phyloP scores from a whole-genome alignment of 78 protist species.

The Dictyostelium firmibasis region DNA sequence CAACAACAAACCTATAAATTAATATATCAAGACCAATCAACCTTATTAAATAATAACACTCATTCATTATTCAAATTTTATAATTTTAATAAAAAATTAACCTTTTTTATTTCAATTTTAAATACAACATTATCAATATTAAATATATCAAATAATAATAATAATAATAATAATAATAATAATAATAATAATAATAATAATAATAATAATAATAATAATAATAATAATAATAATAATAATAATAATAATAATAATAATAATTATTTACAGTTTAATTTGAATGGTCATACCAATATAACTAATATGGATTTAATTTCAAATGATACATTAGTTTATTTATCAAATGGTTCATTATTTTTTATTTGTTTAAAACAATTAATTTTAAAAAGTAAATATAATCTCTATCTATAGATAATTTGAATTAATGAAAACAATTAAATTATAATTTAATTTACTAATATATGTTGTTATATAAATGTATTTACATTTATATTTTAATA shows the following conservation, averaged over 20 bases:
- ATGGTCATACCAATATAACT: not conserved
- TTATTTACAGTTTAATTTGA: not conserved
- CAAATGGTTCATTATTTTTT: not conserved
- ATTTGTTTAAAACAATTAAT: not conserved
- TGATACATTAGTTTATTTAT: not conserved
- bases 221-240: not conserved
- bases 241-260: not conserved
- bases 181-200: not conserved
- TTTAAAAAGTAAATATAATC: not conserved
- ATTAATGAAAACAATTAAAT: not conserved
- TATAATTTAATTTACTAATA: not conserved
- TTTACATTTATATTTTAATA: too few relatives aligned
- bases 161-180: too few relatives aligned
- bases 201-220: not conserved
- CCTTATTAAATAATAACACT: not conserved
- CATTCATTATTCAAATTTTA: not conserved
- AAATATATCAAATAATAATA: not conserved
- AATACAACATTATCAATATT: not conserved
- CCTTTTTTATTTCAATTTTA: not conserved
- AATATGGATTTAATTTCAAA: not conserved
- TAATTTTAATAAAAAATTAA: not conserved
- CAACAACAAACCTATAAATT: not conserved
- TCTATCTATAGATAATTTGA: not conserved
- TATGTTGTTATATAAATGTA: too few relatives aligned
- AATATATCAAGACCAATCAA: not conserved